Evolutionary conservation across 169 alveolate genomes (phyloP).

Genomic region (Plasmodium coatneyi): DNA sequence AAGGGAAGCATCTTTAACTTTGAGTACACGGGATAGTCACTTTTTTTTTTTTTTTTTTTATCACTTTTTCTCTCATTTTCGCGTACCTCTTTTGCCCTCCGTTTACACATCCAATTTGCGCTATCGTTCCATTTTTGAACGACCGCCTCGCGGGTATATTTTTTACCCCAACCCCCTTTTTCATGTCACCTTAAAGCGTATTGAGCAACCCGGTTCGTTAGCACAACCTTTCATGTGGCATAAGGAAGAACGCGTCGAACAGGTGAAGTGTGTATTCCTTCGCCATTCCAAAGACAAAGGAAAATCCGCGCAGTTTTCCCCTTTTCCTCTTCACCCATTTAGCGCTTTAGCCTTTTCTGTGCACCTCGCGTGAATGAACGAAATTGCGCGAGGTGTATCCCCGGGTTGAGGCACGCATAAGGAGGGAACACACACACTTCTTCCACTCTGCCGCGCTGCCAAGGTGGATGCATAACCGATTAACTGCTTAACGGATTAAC

Average conservation of each 20-base stretch:
- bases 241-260: not conserved
- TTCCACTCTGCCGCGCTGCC: not conserved
- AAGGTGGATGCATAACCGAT: not conserved
- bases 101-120: not conserved
- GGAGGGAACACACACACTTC: not conserved
- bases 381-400: not conserved
- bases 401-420: not conserved
- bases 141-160: not conserved
- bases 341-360: not conserved
- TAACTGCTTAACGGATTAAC: not conserved
- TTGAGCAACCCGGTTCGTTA: not conserved
- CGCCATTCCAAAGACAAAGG: slow-evolving; percentile 1
- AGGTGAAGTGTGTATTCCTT: not conserved
- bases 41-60: slow-evolving; percentile 1
- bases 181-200: not conserved
- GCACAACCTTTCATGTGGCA: not conserved
- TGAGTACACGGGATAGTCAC: not conserved
- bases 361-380: not conserved
- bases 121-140: not conserved
- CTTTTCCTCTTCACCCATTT: not conserved
- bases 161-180: not conserved
- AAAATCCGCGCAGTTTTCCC: not conserved
- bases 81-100: not conserved
- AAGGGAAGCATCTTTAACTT: not conserved
- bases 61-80: not conserved